Evolutionary conservation across 768 basidiomycete genomes (phyloP).

Genomic region (Leccinum subgranulosum): DNA sequence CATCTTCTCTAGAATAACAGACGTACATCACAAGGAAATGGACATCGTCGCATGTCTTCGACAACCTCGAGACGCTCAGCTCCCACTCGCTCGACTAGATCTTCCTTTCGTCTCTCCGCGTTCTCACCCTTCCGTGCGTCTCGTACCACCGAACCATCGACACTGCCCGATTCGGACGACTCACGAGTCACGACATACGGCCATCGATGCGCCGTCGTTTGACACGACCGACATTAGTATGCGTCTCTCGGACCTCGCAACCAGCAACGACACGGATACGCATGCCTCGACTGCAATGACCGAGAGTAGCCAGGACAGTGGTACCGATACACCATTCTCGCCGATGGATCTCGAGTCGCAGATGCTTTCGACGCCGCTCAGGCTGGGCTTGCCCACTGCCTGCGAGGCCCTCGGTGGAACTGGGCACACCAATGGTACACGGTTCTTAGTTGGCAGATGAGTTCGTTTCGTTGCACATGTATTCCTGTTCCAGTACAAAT

Average conservation of each 20-base stretch:
- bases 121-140: constrained; percentile 10
- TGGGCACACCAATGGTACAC: constrained; percentile 3
- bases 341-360: constrained; percentile 6
- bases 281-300: constrained; percentile 13
- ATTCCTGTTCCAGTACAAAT: neutral
- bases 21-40: constrained; percentile 14
- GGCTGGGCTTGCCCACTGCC: neutral
- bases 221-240: constrained; percentile 12
- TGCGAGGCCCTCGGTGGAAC: neutral
- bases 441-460: constrained; percentile 17
- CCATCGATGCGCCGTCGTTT: neutral
- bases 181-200: neutral
- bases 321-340: constrained; percentile 7
- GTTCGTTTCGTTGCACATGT: neutral
- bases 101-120: constrained; percentile 25
- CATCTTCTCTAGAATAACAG: constrained; percentile 18
- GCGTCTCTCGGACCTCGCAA: constrained; percentile 17
- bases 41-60: constrained; percentile 22
- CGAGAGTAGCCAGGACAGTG: constrained; percentile 3
- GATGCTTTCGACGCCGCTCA: constrained; percentile 11
- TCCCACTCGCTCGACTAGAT: constrained; percentile 4
- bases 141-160: neutral
- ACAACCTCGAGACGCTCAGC: constrained; percentile 16
- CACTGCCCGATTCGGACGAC: neutral
- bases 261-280: constrained; percentile 1